These are phyloP conservation scores for Talaromyces nanjingensis DNA, from an alignment of 495 filamentous ascomycete genomes.

Conservation along the genomic window DNA sequence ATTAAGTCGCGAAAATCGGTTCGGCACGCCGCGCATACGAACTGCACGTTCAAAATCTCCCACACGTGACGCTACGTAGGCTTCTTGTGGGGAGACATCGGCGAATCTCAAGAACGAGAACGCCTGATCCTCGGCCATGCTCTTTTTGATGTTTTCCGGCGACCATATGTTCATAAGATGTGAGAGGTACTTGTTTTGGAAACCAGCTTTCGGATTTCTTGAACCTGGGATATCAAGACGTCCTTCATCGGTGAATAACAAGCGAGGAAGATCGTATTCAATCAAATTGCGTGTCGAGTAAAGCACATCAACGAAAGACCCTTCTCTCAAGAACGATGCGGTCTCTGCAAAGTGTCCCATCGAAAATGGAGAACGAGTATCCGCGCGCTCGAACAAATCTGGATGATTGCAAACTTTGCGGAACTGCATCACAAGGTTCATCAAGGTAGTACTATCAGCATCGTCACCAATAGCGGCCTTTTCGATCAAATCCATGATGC, in stretches of 20 bases:
- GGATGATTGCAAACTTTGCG: constrained; percentile 99
- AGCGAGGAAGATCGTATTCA: constrained; percentile 70
- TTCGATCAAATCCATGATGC: constrained; percentile 96
- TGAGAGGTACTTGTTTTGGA: constrained; percentile 61
- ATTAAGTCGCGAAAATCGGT: constrained; percentile 45
- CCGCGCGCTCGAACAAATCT: constrained; percentile 91
- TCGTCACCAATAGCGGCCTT: constrained; percentile 94
- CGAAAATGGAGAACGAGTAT: constrained; percentile 80
- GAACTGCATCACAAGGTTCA: constrained; percentile 99
- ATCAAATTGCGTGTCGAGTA: constrained; percentile 87
- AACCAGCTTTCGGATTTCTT: constrained; percentile 68
- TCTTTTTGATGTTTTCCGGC: constrained; percentile 65
- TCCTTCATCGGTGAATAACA: constrained; percentile 70
- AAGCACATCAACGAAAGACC: constrained; percentile 64
- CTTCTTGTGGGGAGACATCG: constrained; percentile 67
- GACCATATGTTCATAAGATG: constrained; percentile 87
- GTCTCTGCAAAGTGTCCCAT: constrained; percentile 85
- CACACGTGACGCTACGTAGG: constrained; percentile 56
- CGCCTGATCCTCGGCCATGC: constrained; percentile 44
- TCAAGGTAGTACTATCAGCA: constrained; percentile 86
- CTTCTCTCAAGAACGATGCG: constrained; percentile 88
- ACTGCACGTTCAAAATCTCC: constrained; percentile 59
- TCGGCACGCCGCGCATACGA: constrained; percentile 36
- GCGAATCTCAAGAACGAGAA: constrained; percentile 92
- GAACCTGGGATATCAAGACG: constrained; percentile 69